Percentiles rank a stretch among this genome's conserved stretches.
phyloP scores from a whole-genome alignment of 2,329 filamentous ascomycete genomes.

The Grosmannia serpens region DNA sequence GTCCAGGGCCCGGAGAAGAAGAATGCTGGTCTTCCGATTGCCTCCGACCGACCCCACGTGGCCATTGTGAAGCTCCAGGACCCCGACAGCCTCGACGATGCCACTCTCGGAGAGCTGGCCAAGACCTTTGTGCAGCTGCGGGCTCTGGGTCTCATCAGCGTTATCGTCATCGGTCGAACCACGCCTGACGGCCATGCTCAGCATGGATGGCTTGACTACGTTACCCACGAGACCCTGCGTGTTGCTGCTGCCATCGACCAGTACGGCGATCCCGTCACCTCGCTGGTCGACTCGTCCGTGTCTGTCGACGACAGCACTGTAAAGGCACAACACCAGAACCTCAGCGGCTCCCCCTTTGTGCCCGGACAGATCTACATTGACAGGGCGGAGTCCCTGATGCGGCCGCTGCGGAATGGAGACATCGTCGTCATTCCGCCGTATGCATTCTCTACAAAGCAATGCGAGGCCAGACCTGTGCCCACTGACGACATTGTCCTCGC shows the following conservation, averaged over 20 bases:
- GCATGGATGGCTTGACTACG: slow-evolving; percentile 23
- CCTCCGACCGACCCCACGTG: slow-evolving; percentile 47
- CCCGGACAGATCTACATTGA: slow-evolving; percentile 27
- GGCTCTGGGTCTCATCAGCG: slow-evolving; percentile 68
- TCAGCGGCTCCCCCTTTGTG: slow-evolving; percentile 20
- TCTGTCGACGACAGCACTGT: slow-evolving; percentile 21
- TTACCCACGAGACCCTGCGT: slow-evolving; percentile 56
- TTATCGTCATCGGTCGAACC: slow-evolving; percentile 61
- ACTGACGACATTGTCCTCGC: slow-evolving; percentile 59
- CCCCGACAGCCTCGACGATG: slow-evolving; percentile 58
- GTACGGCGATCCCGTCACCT: slow-evolving; percentile 55
- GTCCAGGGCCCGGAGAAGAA: slow-evolving; percentile 19
- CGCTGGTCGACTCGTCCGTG: slow-evolving; percentile 49
- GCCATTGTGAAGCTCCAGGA: slow-evolving; percentile 76
- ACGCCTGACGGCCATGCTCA: slow-evolving; percentile 27
- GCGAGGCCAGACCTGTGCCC: slow-evolving; percentile 27
- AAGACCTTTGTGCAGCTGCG: slow-evolving; percentile 76
- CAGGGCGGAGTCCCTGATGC: slow-evolving; percentile 45
- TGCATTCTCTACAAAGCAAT: slow-evolving; percentile 30
- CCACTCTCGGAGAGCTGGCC: slow-evolving; percentile 61
- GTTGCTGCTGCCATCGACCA: slow-evolving; percentile 64
- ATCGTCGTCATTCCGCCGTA: slow-evolving; percentile 55
- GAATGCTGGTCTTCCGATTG: slow-evolving; percentile 12
- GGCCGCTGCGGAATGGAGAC: slow-evolving; percentile 54
- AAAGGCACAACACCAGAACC: not conserved